A percentile compares a stretch with the other conserved stretches of the same genome.
Evolutionary conservation across 352 stramenopile species (phyloP).

Genomic region (Aphanomyces stellatus): DNA sequence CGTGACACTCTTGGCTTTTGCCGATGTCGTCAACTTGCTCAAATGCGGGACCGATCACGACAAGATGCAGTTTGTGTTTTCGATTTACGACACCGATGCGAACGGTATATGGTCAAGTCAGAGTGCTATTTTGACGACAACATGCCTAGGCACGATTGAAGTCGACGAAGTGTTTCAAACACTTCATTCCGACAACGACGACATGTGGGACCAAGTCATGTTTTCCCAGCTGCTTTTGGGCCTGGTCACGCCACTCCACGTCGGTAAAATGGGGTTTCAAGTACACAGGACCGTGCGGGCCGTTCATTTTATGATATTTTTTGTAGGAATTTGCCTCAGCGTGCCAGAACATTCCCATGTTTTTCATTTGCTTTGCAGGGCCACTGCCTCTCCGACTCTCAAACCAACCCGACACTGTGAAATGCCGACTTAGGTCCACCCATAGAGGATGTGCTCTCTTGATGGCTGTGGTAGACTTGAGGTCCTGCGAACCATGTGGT

Average conservation of each 20-base stretch:
- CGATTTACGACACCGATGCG: not conserved
- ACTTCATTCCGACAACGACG: slow-evolving; percentile 6
- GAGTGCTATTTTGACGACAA: too few species aligned
- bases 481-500: not conserved
- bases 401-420: not conserved
- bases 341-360: not conserved
- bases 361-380: slow-evolving; percentile 12
- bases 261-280: not conserved
- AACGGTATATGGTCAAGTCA: too few species aligned
- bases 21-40: not conserved
- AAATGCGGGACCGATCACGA: not conserved
- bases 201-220: slow-evolving; percentile 5
- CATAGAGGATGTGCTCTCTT: too few species aligned
- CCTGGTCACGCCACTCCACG: not conserved
- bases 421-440: not conserved
- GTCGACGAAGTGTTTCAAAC: slow-evolving; percentile 13
- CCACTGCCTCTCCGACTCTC: slow-evolving; percentile 1
- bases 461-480: too few species aligned
- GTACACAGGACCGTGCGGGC: not conserved
- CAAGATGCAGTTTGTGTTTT: not conserved
- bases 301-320: too few species aligned
- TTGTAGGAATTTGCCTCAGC: slow-evolving; percentile 11
- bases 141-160: slow-evolving; percentile 1
- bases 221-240: not conserved
- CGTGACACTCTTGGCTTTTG: not conserved